Evolutionary conservation across 441 rosid species (phyloP).

Genomic region (Croton setiger): DNA sequence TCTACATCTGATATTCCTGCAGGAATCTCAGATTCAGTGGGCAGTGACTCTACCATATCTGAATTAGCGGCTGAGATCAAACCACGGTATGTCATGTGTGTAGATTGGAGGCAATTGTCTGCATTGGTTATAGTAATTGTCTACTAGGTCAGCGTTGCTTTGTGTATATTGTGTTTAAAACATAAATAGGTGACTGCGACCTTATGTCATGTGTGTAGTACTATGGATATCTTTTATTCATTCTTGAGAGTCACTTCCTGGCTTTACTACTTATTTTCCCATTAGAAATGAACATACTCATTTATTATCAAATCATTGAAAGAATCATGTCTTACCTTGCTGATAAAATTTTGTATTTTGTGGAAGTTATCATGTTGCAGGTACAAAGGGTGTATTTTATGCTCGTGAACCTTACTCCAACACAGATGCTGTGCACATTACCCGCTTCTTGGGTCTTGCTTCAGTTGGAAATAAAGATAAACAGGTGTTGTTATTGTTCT

Average conservation of each 20-base stretch:
- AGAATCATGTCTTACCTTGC: constrained; percentile 7
- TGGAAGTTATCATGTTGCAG: constrained; percentile 88
- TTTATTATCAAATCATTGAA: constrained; percentile 8
- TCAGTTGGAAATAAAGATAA: constrained; percentile 86
- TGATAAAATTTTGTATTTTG: constrained; percentile 24
- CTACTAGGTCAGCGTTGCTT: background rate
- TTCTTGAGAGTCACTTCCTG: background rate
- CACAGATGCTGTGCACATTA: constrained; percentile 63
- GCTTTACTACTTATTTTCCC: background rate
- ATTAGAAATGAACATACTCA: background rate
- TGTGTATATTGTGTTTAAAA: background rate
- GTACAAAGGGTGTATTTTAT: constrained; percentile 74
- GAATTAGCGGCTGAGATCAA: constrained; percentile 81
- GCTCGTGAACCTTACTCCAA: constrained; percentile 87
- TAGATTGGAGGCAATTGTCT: background rate
- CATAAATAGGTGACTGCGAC: background rate
- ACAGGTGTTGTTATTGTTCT: constrained; percentile 47
- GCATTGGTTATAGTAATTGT: background rate
- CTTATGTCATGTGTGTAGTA: background rate
- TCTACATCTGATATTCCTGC: constrained; percentile 45
- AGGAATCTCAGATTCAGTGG: constrained; percentile 50
- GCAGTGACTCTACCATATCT: constrained; percentile 52
- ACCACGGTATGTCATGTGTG: constrained; percentile 63
- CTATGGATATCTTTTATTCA: background rate
- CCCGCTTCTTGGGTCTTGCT: constrained; percentile 94